Evolutionary conservation across 108 stramenopile species (phyloP), one percentile per base, ranked within the genome.

Genomic region (Stephanodiscus triporus): DNA sequence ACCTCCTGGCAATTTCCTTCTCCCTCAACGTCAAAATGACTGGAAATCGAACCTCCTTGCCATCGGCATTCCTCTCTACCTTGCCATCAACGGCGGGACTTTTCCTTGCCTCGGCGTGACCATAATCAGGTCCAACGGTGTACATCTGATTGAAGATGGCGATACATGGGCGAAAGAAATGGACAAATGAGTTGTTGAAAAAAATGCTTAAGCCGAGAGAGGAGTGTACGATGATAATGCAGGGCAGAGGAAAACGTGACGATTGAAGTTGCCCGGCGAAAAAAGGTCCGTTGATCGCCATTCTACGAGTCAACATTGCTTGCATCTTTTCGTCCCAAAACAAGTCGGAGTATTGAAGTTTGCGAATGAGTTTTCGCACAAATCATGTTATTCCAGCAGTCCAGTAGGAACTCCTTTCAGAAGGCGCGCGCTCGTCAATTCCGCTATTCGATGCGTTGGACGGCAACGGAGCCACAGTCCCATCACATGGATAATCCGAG

Each of bases 81-180:
- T 96, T 95, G 8, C 99, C 99, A 85, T 99, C 99, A 17, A 99
- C 94, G 9, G 96, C 87, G 0, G 99, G 99, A 26, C 86, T 88
- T 80, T 99, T 99, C 34, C 99, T 75, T 0, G 99, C 99, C 76
- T 99, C 99, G 38, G 97, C 97, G 76, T 99, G 99, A 40, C 97
- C 99, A 78, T 99, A 99, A 58, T 97, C 95, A 2, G 97, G 95
- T 0, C 97, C 97, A 6, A 99, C 99, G 11, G 97, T 95, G 81
- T 99, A 97, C 50, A 40, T 40, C 40, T 40, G 40, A 40, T n/a
- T 40, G 40, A 11, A 40, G 11, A 40, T 40, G 1, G 40, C 4
- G 40, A 40, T 1, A 40, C 9, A 40, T 40, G 4, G 40, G 40
- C n/a, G 40, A 40, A 9, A 40, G 40, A 40, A 40, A 40, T 40